These are phyloP conservation scores for Aspergillus jensenii DNA, from an alignment of 2,329 filamentous ascomycete species.

Conservation along the genomic window DNA sequence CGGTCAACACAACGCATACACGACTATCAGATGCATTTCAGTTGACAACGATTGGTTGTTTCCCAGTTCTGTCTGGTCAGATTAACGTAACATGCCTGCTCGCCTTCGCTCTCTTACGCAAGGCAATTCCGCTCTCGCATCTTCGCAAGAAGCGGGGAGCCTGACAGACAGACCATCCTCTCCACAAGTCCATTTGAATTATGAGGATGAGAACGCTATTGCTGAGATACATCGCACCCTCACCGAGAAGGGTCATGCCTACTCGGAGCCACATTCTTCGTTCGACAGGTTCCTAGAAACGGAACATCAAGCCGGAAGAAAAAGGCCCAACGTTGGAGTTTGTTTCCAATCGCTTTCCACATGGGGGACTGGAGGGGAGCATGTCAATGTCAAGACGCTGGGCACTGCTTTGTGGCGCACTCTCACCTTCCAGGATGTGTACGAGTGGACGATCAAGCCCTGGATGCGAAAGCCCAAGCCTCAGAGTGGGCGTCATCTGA, in stretches of 20 bases:
- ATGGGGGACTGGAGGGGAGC: conserved; percentile 63
- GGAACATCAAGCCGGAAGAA: conserved; percentile 63
- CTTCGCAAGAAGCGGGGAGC: conserved; percentile 18
- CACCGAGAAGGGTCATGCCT: conserved; percentile 22
- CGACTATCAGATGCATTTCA: neutral
- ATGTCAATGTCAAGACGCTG: conserved; percentile 65
- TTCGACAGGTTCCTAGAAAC: conserved; percentile 68
- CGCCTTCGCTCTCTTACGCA: conserved; percentile 26
- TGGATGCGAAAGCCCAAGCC: conserved; percentile 44
- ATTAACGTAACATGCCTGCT: conserved; percentile 25
- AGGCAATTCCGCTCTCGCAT: conserved; percentile 18
- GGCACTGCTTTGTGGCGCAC: conserved; percentile 71
- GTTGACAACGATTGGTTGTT: neutral
- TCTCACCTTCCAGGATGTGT: conserved; percentile 69
- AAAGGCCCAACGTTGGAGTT: conserved; percentile 71
- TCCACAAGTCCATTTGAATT: conserved; percentile 28
- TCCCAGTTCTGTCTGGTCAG: neutral
- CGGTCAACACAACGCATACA: neutral
- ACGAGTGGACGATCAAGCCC: conserved; percentile 55
- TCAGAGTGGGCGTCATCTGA: conserved; percentile 51
- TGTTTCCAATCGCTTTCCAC: conserved; percentile 71
- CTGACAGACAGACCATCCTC: conserved; percentile 13
- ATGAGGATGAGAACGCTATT: conserved; percentile 31
- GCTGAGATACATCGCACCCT: conserved; percentile 32
- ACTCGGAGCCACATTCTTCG: conserved; percentile 56